phyloP scores from a whole-genome alignment of 192 early-diverging fungal species.

The Umbelopsis sp. region DNA sequence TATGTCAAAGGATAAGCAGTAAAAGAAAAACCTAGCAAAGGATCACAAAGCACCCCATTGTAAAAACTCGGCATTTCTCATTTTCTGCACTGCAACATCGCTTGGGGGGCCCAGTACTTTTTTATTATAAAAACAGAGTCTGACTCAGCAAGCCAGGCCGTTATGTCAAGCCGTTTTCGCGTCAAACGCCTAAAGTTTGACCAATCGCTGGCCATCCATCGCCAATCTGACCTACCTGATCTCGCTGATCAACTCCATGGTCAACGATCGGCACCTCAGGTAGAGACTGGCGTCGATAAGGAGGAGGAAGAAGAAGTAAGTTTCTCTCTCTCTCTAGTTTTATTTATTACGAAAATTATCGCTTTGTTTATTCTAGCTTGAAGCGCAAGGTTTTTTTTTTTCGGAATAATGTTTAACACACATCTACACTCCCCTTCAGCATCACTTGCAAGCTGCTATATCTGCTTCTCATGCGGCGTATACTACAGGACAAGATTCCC shows the following conservation, averaged over 20 bases:
- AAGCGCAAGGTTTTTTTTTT: neutral
- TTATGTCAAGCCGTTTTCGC: slow-evolving; percentile 59
- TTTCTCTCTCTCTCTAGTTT: slow-evolving; percentile 25
- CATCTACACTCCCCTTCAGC: slow-evolving; percentile 55
- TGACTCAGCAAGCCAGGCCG: slow-evolving; percentile 14
- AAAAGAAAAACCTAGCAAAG: neutral
- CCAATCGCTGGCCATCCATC: slow-evolving; percentile 79
- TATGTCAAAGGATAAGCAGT: neutral
- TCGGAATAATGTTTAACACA: slow-evolving; percentile 16
- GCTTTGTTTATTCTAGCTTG: too few relatives aligned
- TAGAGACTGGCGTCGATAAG: slow-evolving; percentile 96
- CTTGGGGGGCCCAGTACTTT: neutral
- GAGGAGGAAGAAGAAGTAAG: slow-evolving; percentile 89
- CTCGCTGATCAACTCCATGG: slow-evolving; percentile 72
- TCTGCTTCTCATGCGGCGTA: slow-evolving; percentile 71
- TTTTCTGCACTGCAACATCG: too few relatives aligned
- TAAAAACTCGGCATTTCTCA: too few relatives aligned
- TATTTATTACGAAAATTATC: slow-evolving; percentile 12
- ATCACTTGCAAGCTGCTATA: slow-evolving; percentile 92
- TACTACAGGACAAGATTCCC: slow-evolving; percentile 59
- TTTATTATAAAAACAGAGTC: slow-evolving; percentile 7
- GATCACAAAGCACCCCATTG: too few relatives aligned
- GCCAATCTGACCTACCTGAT: slow-evolving; percentile 81
- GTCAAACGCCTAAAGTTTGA: slow-evolving; percentile 89
- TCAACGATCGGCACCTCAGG: slow-evolving; percentile 61